Base-by-base conservation (phyloP, 1,284 basidiomycete species). In the Papiliotrema fonsecae region DNA sequence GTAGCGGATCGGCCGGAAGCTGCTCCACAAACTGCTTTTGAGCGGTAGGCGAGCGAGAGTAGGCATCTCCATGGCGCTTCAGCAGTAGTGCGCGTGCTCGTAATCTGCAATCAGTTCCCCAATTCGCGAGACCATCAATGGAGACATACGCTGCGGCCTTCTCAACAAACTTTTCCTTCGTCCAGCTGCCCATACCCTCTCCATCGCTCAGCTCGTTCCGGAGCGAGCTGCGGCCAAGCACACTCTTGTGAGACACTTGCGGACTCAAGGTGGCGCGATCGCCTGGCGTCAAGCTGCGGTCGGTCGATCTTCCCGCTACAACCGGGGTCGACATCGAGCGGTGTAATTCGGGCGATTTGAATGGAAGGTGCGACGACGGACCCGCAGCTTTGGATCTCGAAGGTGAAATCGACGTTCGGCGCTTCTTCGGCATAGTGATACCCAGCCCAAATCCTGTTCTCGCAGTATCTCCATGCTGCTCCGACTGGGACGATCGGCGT, bases 41-140 rank as follows among this genome's bases (percentile, higher is more conserved):
- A 18, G 64, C 64, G 14, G 45, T 44, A 0, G 51, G 41, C 2
- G 56, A 49, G 13, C 60, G 54, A 16, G 54, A 50, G 49, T 64
- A 64, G 7, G 69, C 69, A 40, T 71, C 69, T n/a, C 64, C 69
- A 28, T 64, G 60, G 2, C 69, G 62, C 51, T 71, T 71, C 25
- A 64, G 54, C 7, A 54, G 47, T 18, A 66, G 54, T 0, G 67
- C 67, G 19, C 69, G 54, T 7, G 38, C 41, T 19, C 59, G 50
- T 34, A 64, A 52, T 45, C 62, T 64, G 45, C 3, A 22, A 6
- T 44, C 26, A 19, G 45, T 25, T 26, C 21, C 25, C 22, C 32
- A 27, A 4, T 19, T 32, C 16, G 42, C 45, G 7, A 19, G 18
- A 28, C 18, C 14, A 44, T 39, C n/a, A 16, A 37, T 25, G 9